A percentile compares a stretch with the other conserved stretches of the same genome.
Evolutionary conservation across 2,329 filamentous ascomycete genomes (phyloP).

Genomic region (Coniochaeta hoffmannii): DNA sequence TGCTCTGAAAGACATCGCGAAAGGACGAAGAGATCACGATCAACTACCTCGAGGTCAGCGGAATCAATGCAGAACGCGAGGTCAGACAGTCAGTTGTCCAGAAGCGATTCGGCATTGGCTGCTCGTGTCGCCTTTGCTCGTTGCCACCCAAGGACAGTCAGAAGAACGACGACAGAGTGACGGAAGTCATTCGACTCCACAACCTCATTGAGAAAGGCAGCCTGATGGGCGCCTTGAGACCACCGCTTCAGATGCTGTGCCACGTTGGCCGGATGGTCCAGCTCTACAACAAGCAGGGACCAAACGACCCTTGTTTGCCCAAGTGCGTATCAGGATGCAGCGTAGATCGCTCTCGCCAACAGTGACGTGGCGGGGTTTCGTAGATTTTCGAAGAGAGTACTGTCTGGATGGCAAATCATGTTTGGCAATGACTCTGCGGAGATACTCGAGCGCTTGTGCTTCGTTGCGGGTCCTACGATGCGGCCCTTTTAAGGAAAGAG

Average conservation of each 20-base stretch:
- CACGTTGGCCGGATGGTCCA: not conserved
- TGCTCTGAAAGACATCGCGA: constrained; percentile 3
- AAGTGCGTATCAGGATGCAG: not conserved
- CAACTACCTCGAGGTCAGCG: not conserved
- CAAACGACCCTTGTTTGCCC: not conserved
- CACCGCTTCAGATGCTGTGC: not conserved
- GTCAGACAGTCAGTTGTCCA: not conserved
- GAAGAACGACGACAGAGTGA: not conserved
- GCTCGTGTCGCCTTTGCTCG: constrained; percentile 2
- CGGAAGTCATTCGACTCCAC: not conserved
- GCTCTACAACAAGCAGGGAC: not conserved
- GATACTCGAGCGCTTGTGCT: not conserved
- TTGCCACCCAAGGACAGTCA: not conserved
- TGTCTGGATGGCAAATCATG: not conserved
- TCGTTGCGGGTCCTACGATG: not conserved
- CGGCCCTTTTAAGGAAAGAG: not conserved
- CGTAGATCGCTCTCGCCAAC: not conserved
- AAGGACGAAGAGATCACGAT: constrained; percentile 6
- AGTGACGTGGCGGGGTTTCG: not conserved
- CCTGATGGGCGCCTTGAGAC: not conserved
- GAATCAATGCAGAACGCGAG: not conserved
- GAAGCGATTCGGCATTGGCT: not conserved
- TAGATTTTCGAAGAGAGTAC: not conserved
- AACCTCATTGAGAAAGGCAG: not conserved
- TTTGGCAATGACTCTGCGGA: not conserved